Base-by-base conservation (phyloP, 1,139 yeast species). In the Kodamaea derodonti region DNA sequence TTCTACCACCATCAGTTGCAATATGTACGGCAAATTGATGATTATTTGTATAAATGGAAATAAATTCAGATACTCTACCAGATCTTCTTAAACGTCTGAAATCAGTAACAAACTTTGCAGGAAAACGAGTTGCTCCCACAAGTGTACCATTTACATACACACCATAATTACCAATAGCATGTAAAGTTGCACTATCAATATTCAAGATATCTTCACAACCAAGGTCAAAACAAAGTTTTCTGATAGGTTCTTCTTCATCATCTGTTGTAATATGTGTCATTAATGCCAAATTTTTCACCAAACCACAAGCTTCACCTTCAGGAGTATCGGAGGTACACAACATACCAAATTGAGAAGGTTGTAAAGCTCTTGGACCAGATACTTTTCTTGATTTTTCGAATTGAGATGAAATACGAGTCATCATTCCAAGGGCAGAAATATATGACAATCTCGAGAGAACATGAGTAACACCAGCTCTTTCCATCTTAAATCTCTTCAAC, bases 291-390 rank as follows among this genome's bases (percentile, higher is more conserved):
- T 92, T 92, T 61, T 92, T 92, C 24, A 92, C 98, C 58, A 92
- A 75, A 52, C 99, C 99, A 78, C 99, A 92, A 1, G 99, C 98
- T 60, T 94, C 99, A 72, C 99, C 99, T 75, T 92, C 99, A 3
- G 99, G 99, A 0, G 99, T 92, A 75, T 92, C 99, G 0, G 97
- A 86, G 6, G 98, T 88, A 72, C 99, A 92, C 43, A 92, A 72
- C 97, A 92, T 92, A 55, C 98, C 98, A 60, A 92, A 92, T 62
- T 92, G 98, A 2, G 98, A 94, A 10, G 99, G 98, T 60, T 92
- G 99, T 47, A 92, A 73, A 14, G 99, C 97, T 75, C 99, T 84
- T 29, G 99, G 99, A 34, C 99, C 99, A 3, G 96, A 86, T 28
- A 92, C 98, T 60, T 92, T 92, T 67, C 99, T 75, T 2, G 97